Conservation (phyloP, 1,139 yeast genomes). For the Sugiyamaella paludigena region DNA sequence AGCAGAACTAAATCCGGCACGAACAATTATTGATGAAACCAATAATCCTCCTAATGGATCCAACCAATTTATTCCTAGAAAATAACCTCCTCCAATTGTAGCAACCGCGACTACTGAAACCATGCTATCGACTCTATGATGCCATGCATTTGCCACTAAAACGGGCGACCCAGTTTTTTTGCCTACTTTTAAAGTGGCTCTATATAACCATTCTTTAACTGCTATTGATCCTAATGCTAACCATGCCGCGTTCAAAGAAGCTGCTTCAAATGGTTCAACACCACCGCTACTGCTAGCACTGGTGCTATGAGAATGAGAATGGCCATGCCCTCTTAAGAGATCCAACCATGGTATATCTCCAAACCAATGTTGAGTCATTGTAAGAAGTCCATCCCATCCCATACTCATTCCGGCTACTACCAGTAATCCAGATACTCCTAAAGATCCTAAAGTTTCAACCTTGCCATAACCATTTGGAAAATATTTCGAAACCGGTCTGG, state of each 20-base stretch:
- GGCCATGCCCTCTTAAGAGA: slow-evolving; percentile 9
- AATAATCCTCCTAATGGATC: slow-evolving; percentile 89
- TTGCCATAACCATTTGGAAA: slow-evolving; percentile 93
- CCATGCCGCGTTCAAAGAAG: slow-evolving; percentile 90
- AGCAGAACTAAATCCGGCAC: slow-evolving; percentile 80
- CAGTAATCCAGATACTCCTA: slow-evolving; percentile 79
- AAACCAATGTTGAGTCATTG: slow-evolving; percentile 51
- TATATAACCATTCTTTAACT: slow-evolving; percentile 82
- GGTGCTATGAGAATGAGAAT: slow-evolving; percentile 36
- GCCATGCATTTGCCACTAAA: slow-evolving; percentile 97
- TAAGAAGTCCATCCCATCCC: slow-evolving; percentile 81
- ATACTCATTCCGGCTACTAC: slow-evolving; percentile 86
- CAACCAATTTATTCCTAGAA: slow-evolving; percentile 74
- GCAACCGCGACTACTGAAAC: slow-evolving; percentile 88
- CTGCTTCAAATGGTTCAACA: slow-evolving; percentile 44
- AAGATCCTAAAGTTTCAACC: slow-evolving; percentile 86
- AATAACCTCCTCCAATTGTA: slow-evolving; percentile 82
- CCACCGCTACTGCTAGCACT: slow-evolving; percentile 30
- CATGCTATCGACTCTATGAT: slow-evolving; percentile 91
- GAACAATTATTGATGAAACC: slow-evolving; percentile 76
- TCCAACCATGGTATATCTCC: slow-evolving; percentile 24
- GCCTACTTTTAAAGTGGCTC: slow-evolving; percentile 79
- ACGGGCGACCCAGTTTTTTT: slow-evolving; percentile 77
- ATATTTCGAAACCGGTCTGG: slow-evolving; percentile 56
- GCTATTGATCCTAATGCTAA: slow-evolving; percentile 84